Conservation (phyloP, 306 rosid genomes). For the Rosa chinensis region DNA sequence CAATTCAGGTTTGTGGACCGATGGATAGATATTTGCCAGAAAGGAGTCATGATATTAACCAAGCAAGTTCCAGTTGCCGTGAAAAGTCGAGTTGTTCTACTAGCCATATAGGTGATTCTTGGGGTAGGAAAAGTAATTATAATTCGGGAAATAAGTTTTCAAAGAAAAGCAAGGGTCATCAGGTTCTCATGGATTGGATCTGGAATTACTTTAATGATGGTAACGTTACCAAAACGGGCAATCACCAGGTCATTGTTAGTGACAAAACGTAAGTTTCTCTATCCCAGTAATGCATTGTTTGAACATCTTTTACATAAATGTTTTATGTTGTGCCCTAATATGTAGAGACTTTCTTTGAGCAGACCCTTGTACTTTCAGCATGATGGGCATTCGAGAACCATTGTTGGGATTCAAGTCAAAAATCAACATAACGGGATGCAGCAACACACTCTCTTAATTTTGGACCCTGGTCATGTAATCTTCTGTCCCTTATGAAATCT, state of each 20-base stretch:
- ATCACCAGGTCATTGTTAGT: conserved; percentile 41
- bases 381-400: conserved; percentile 85
- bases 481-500: conserved; percentile 10
- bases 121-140: conserved; percentile 15
- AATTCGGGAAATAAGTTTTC: conserved; percentile 26
- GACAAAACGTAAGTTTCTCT: conserved; percentile 59
- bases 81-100: conserved; percentile 23
- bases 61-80: conserved; percentile 27
- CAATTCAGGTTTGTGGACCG: conserved; percentile 40
- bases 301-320: conserved; percentile 5
- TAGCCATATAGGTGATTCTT: conserved; percentile 20
- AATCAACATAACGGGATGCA: conserved; percentile 36
- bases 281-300: conserved; percentile 1
- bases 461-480: conserved; percentile 79
- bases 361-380: conserved; percentile 91
- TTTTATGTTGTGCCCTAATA: conserved; percentile 31
- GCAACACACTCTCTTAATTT: conserved; percentile 60
- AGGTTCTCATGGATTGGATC: conserved; percentile 74
- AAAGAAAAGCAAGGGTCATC: conserved; percentile 41
- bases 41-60: conserved; percentile 14
- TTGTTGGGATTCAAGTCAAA: conserved; percentile 74
- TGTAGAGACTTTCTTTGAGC: conserved; percentile 33
- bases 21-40: conserved; percentile 38
- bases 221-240: conserved; percentile 33
- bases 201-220: conserved; percentile 80